phyloP scores from a whole-genome alignment of 192 early-diverging fungal species.

The Podila epicladia region DNA sequence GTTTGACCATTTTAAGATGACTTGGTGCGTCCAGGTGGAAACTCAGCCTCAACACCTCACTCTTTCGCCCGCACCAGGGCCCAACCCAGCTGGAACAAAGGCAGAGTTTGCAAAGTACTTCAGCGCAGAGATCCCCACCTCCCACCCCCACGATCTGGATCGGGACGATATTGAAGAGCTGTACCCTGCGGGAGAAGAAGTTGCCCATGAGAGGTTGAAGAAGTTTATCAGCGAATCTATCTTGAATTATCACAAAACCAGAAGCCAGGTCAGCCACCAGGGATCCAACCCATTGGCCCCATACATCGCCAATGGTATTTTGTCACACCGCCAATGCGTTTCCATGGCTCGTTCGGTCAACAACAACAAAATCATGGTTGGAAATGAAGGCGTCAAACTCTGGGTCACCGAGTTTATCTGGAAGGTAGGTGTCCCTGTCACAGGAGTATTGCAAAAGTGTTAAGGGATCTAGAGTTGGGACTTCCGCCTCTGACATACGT shows the following conservation, averaged over 20 bases:
- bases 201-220: conserved; percentile 52
- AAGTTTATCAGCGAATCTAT: conserved; percentile 46
- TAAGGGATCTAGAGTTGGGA: too few species aligned
- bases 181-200: conserved; percentile 66
- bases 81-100: conserved; percentile 26
- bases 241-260: conserved; percentile 52
- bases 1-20: conserved; percentile 59
- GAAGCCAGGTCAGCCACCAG: conserved; percentile 53
- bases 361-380: conserved; percentile 56
- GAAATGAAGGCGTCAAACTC: conserved; percentile 57
- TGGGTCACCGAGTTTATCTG: conserved; percentile 74
- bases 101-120: conserved; percentile 35
- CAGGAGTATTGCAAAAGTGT: too few species aligned
- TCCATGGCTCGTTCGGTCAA: conserved; percentile 57
- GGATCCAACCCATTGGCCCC: conserved; percentile 52
- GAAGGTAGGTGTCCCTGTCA: conserved; percentile 37
- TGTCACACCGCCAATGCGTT: conserved; percentile 64
- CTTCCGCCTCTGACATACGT: too few species aligned
- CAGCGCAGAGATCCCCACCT: conserved; percentile 1
- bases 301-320: conserved; percentile 62
- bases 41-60: conserved; percentile 18
- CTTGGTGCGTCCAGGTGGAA: conserved; percentile 54
- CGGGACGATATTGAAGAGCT: conserved; percentile 15
- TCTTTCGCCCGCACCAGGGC: conserved; percentile 1
- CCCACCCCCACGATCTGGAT: conserved; percentile 17